A percentile compares a stretch with the other conserved stretches of the same genome.
Evolutionary conservation across 192 early-diverging fungal species (phyloP).

Genomic region (Chytriomyces sp.): DNA sequence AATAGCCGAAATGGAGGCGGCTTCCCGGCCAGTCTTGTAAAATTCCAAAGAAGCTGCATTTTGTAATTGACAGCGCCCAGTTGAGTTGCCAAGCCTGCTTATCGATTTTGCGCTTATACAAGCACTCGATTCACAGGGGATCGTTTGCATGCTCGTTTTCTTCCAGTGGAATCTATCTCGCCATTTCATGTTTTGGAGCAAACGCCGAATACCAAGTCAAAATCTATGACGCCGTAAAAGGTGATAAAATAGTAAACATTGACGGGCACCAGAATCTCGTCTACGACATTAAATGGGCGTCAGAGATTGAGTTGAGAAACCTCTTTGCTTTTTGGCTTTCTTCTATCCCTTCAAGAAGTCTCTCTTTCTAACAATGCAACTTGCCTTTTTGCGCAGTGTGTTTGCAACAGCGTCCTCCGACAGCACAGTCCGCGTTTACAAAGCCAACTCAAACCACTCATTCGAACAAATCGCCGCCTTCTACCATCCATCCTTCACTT

Average conservation of each 20-base stretch:
- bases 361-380: not conserved
- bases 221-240: conserved; percentile 47
- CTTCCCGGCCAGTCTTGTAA: conserved; percentile 46
- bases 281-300: conserved; percentile 52
- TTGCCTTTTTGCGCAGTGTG: conserved; percentile 14
- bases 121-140: conserved; percentile 36
- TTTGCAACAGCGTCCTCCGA: conserved; percentile 55
- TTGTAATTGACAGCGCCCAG: conserved; percentile 16
- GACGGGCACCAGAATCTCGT: conserved; percentile 55
- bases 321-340: not conserved
- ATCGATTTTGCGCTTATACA: not conserved
- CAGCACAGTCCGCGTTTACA: conserved; percentile 52
- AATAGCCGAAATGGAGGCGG: conserved; percentile 46
- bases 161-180: conserved; percentile 48
- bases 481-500: conserved; percentile 52
- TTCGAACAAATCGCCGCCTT: conserved; percentile 27
- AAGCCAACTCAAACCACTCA: conserved; percentile 16
- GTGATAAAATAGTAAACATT: conserved; percentile 42
- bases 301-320: conserved; percentile 39
- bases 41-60: conserved; percentile 51
- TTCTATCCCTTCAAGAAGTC: not conserved
- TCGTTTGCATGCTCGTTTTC: conserved; percentile 52
- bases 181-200: conserved; percentile 37
- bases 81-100: not conserved
- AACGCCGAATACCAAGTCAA: conserved; percentile 45